These are phyloP conservation scores for Fusarium sororula DNA, from an alignment of 2,329 filamentous ascomycete species.

Conservation along the genomic window DNA sequence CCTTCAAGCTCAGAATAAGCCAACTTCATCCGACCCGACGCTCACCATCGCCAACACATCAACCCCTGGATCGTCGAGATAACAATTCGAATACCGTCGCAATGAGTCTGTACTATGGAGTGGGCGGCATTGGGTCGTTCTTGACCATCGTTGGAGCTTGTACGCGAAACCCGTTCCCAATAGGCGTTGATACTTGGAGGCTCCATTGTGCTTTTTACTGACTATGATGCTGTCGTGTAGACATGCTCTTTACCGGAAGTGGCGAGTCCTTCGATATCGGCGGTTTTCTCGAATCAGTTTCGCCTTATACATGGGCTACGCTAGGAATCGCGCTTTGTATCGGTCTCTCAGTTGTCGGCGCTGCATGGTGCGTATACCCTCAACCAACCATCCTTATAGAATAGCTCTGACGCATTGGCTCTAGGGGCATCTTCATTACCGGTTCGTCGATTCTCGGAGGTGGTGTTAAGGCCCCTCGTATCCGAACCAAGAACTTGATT, in stretches of 20 bases:
- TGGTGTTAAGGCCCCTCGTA: conserved; percentile 94
- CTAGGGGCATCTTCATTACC: conserved; percentile 98
- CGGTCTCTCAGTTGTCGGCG: conserved; percentile 93
- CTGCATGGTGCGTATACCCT: conserved; percentile 79
- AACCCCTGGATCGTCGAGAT: conserved; percentile 34
- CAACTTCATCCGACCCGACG: conserved; percentile 28
- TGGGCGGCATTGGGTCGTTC: conserved; percentile 73
- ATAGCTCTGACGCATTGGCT: conserved; percentile 28
- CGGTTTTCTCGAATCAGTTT: conserved; percentile 91
- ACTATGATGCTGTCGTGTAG: conserved; percentile 58
- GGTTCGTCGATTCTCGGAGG: conserved; percentile 97
- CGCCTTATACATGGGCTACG: conserved; percentile 92
- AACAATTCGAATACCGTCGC: conserved; percentile 43
- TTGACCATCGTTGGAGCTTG: conserved; percentile 80
- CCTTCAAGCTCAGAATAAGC: conserved; percentile 40
- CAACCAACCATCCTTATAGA: conserved; percentile 4
- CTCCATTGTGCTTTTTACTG: conserved; percentile 17
- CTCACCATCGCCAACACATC: conserved; percentile 30
- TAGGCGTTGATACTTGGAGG: conserved; percentile 4
- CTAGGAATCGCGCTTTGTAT: conserved; percentile 94
- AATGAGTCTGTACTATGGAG: conserved; percentile 79
- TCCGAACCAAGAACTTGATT: conserved; percentile 99
- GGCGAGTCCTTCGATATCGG: conserved; percentile 98
- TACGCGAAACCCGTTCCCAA: conserved; percentile 58
- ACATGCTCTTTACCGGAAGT: conserved; percentile 98